Evolutionary conservation across 2,329 filamentous ascomycete species (phyloP), one percentile per base, ranked within the genome.

Genomic region (Penicillium sp.): DNA sequence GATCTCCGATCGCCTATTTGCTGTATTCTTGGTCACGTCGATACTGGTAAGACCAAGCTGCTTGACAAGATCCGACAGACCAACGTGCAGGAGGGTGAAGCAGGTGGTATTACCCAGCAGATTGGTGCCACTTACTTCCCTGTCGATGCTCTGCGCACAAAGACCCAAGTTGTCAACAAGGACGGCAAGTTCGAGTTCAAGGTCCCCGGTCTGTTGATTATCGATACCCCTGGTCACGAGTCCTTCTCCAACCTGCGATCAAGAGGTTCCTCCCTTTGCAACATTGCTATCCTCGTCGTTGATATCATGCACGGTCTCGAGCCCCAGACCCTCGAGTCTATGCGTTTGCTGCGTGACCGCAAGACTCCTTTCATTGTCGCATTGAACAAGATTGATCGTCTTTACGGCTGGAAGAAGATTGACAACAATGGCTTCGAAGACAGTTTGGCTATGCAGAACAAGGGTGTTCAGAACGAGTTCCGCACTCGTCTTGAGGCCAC

Each of bases 251-350:
- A 99, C 78, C 79, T 99, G 63, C 89, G 95, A 70, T 97, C 93
- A 64, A 87, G 95, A 78, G 94, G 94, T 78, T 97, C 94, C 38
- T 97, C 92, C 14, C 89, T 99, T 56, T 99, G 95, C 78, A 99
- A 99, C 81, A 99, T 99, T 78, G 94, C 94, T 67, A 99, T 99
- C 73, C 81, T 99, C 64, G 95, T 99, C 40, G 93, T 99, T 66
- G 94, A 99, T 80, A 99, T 99, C 70, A 97, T 99, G 94, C 94
- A 99, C 84, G 95, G 95, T 72, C 84, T 99, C 44, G 94, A 99
- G 77, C 93, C 88, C 17, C 94, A 99, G 77, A 99, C 94, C 16
- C 82, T 97, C 31, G 95, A 99, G 77, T 99, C 94, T 2, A 97
- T 99, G 91, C 89, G 87, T 65, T 80, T 99, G 61, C 85, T 99